Evolutionary conservation across 1,284 basidiomycete genomes (phyloP).

Genomic region (Apiotrichum gamsii): DNA sequence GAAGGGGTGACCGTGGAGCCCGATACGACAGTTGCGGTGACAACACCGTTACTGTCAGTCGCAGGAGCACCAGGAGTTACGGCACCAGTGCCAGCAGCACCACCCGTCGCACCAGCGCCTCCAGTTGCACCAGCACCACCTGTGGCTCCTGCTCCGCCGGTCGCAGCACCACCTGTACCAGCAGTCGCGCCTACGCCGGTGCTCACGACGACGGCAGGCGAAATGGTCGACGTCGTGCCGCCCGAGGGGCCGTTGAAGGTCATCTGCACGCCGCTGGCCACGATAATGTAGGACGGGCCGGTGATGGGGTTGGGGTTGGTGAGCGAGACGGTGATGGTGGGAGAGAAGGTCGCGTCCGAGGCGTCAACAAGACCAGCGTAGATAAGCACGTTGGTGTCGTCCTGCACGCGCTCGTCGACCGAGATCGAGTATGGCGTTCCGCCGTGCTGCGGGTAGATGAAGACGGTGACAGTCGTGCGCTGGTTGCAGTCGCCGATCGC

Average conservation of each 20-base stretch:
- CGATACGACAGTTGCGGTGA: too few species aligned
- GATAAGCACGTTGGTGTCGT: constrained; percentile 59
- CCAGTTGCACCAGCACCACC: constrained; percentile 25
- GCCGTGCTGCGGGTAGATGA: constrained; percentile 68
- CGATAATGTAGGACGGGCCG: constrained; percentile 64
- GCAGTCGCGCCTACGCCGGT: not conserved
- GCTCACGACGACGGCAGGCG: not conserved
- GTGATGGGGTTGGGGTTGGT: constrained; percentile 59
- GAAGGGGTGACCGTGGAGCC: constrained; percentile 2
- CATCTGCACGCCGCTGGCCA: constrained; percentile 73
- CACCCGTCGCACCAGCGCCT: not conserved
- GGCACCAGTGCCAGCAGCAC: not conserved
- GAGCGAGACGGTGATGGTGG: constrained; percentile 66
- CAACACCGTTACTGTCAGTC: not conserved
- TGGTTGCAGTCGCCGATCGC: constrained; percentile 69
- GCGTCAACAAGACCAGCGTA: constrained; percentile 79
- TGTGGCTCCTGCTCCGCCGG: constrained; percentile 33
- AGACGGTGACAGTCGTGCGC: constrained; percentile 76
- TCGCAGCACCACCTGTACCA: not conserved
- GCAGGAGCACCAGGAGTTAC: not conserved
- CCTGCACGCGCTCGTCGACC: constrained; percentile 66
- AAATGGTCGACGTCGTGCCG: not conserved
- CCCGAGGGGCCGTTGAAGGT: constrained; percentile 52
- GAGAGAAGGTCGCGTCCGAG: constrained; percentile 60
- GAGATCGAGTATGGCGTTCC: constrained; percentile 60